These are phyloP conservation scores for Alternaria metachromatica DNA, from an alignment of 2,329 filamentous ascomycete genomes.

Conservation along the genomic window DNA sequence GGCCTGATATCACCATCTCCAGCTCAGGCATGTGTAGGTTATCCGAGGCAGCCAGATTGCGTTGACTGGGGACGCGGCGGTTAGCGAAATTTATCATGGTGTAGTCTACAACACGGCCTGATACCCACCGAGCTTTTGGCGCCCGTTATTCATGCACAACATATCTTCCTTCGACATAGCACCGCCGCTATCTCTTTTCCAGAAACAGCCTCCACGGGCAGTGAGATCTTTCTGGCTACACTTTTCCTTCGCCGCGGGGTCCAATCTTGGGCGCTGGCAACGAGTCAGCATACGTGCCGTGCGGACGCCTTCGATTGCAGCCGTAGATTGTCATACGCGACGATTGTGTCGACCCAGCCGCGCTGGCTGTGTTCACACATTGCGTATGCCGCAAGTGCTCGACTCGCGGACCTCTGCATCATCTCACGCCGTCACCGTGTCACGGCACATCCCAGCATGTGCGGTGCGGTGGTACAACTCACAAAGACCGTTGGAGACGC, in stretches of 20 bases:
- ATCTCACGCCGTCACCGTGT: conserved; percentile 3
- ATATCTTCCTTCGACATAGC: not conserved
- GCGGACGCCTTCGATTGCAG: not conserved
- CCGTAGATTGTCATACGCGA: not conserved
- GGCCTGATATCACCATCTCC: not conserved
- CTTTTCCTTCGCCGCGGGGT: not conserved
- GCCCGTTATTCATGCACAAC: not conserved
- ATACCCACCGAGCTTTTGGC: not conserved
- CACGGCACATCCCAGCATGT: conserved; percentile 3
- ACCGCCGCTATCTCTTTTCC: not conserved
- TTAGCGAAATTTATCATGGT: not conserved
- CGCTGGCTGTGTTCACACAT: not conserved
- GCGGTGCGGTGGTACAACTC: not conserved
- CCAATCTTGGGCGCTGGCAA: not conserved
- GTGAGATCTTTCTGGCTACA: not conserved
- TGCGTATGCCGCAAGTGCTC: not conserved
- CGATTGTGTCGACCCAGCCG: not conserved
- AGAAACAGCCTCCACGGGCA: not conserved
- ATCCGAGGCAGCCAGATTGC: not conserved
- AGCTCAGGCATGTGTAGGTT: not conserved
- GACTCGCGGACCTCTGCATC: not conserved
- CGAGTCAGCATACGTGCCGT: not conserved
- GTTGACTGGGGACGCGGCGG: not conserved
- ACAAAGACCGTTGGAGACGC: conserved; percentile 1
- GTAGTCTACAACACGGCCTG: not conserved